Evolutionary conservation across 352 stramenopile species (phyloP), one percentile per base, ranked within the genome.

Genomic region (Achlya hypogyna): DNA sequence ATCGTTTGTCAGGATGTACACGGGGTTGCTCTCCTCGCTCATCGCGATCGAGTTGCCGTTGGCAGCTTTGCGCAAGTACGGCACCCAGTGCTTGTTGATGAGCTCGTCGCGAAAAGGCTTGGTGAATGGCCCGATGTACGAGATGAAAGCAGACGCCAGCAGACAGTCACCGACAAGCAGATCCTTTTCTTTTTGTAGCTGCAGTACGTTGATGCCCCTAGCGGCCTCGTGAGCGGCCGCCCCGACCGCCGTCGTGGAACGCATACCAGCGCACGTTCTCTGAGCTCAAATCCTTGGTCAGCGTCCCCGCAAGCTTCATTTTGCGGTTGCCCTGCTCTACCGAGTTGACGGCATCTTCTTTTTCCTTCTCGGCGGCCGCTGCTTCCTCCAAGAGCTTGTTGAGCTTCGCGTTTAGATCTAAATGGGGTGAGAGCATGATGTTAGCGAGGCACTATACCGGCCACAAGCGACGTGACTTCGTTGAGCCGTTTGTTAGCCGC

Each of bases 121-220:
- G 1, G 92, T 98, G 70, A 98, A 98, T 2, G 94, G 94, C 0
- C 93, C 94, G 51, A 97, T 95, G 73, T 98, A 98, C 49, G 89
- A 97, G 69, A 98, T 98, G 71, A 98, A 98, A 10, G 91, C 89
- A 10, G 89, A 96, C 5, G 91, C 91, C 5, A 98, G 72, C 4
- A 98, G 76, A 53, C 98, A 91, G 70, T 98, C 94, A 23, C 95
- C 95, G 0, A 96, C 94, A 10, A 98, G 71, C 18, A 98, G 59
- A 49, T 96, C 84, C 53, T 96, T 97, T 45, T 98, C 86, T 35
- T 87, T 84, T 62, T 96, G 84, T 25, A 98, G 82, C 53, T 93
- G 82, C 47, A 96, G 72, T 8, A 98, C 91, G 72, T 97, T 97
- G 70, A 96, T 89, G 14, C 83, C 90, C 49, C 49, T 56, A 56